Evolutionary conservation across 306 rosid species (phyloP), one percentile per base, ranked within the genome.

Genomic region (Ochetophila trinervis): DNA sequence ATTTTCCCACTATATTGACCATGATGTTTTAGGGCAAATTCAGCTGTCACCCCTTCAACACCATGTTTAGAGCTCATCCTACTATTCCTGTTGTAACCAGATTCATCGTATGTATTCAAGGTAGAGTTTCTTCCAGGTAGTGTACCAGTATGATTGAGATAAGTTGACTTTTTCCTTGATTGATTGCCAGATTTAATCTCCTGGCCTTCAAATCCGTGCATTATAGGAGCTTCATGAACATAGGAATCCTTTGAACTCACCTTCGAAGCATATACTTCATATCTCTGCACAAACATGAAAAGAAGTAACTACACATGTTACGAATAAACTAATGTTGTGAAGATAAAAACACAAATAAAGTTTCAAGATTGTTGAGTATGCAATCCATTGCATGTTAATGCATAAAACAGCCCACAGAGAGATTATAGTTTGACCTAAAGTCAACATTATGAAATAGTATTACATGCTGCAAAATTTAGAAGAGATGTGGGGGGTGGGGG

Each of bases 81-180:
- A 72, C 70, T 78, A 42, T 79, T 66, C 73, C 70, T 73, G 68
- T 78, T 84, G 73, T 82, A 80, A 61, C 71, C 81, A 65, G 89
- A 73, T 61, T 81, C 92, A 62, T 82, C 96, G 54, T 78, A 81
- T 67, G 79, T 70, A 79, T 86, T 90, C 59, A 75, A 73, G 75
- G 91, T 62, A 59, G 95, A 78, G 81, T 79, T 87, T 79, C 76
- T 79, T 30, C 74, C 81, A 68, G 87, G 79, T 45, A 82, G 71
- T 55, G 79, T 66, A 48, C 74, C 51, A 47, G 69, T 34, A 63
- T 73, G 34, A 73, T 71, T 65, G 44, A 74, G 69, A 63, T 77
- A 69, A 20, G 71, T 44, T 30, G 70, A 76, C 69, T 73, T 79
- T 65, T 71, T 83, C 76, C 82, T 87, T 48, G 62, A 60, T 54